A percentile compares a stretch with the other conserved stretches of the same genome.
Conservation (phyloP, 169 alveolate species). For the Plasmodium adleri region DNA sequence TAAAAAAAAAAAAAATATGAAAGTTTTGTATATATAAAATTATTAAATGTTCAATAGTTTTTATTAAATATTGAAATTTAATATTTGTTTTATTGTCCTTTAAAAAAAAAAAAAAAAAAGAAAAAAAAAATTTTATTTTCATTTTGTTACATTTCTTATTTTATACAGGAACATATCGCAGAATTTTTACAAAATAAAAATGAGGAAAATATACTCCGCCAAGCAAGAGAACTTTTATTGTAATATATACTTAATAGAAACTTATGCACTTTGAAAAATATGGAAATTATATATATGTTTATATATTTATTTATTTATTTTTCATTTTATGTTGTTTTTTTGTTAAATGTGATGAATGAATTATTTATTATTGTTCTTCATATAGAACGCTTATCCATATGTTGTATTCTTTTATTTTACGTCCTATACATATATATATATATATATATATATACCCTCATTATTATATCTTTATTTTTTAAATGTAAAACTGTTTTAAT, state of each 20-base stretch:
- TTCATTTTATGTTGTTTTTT: constrained; percentile 3
- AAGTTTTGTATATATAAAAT: neutral
- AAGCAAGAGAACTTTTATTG: constrained; percentile 73
- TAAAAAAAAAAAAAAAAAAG: neutral
- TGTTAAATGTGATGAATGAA: neutral
- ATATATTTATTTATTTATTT: neutral
- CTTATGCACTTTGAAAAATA: neutral
- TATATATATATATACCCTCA: constrained; percentile 3
- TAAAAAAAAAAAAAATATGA: constrained; percentile 19
- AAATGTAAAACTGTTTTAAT: neutral
- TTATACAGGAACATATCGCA: constrained; percentile 61
- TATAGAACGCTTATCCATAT: neutral
- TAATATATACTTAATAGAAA: constrained; percentile 16
- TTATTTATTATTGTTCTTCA: neutral
- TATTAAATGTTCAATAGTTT: neutral
- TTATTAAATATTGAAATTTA: neutral
- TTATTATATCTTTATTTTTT: constrained; percentile 1
- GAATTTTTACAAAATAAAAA: constrained; percentile 74
- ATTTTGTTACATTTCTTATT: constrained; percentile 7
- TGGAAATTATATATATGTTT: neutral
- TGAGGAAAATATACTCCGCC: constrained; percentile 74
- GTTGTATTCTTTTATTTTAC: neutral
- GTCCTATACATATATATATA: neutral
- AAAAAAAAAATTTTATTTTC: neutral
- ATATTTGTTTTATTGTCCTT: neutral